A percentile compares a stretch with the other conserved stretches of the same genome.
These are phyloP conservation scores for Trametopsis cervina DNA, from an alignment of 768 basidiomycete species.

Conservation along the genomic window DNA sequence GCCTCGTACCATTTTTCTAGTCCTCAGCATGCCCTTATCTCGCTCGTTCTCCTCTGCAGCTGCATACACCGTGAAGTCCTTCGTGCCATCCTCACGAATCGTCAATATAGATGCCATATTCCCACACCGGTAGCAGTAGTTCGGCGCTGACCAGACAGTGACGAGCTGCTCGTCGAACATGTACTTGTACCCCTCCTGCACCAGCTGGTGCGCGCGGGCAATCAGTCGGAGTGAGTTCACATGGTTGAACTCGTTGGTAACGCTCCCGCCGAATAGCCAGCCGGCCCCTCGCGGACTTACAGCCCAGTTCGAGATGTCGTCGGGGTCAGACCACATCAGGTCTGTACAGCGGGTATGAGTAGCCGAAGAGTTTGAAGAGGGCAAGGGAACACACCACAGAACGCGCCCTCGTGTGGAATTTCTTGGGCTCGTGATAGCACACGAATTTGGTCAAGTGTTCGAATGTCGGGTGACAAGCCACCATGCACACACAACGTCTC, in stretches of 20 bases:
- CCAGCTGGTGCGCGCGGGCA: slow-evolving; percentile 93
- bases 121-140: slow-evolving; percentile 81
- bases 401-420: slow-evolving; percentile 98
- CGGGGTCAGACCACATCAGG: slow-evolving; percentile 98
- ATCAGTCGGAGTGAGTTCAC: slow-evolving; percentile 83
- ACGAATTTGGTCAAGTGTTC: slow-evolving; percentile 90
- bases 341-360: slow-evolving; percentile 37
- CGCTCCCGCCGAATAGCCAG: slow-evolving; percentile 85
- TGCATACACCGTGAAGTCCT: slow-evolving; percentile 75
- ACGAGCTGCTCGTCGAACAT: slow-evolving; percentile 94
- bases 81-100: slow-evolving; percentile 58
- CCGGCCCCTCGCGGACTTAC: slow-evolving; percentile 95
- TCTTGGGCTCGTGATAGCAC: slow-evolving; percentile 93
- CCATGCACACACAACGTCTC: slow-evolving; percentile 92
- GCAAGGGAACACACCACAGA: slow-evolving; percentile 57
- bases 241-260: slow-evolving; percentile 92
- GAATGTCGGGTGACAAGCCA: slow-evolving; percentile 91
- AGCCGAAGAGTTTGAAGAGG: background rate
- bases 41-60: slow-evolving; percentile 87
- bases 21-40: slow-evolving; percentile 68
- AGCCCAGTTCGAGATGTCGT: slow-evolving; percentile 94
- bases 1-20: slow-evolving; percentile 60
- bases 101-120: slow-evolving; percentile 91
- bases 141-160: slow-evolving; percentile 90
- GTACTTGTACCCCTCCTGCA: slow-evolving; percentile 93